A percentile compares a stretch with the other conserved stretches of the same genome.
Conservation (phyloP, 2,329 filamentous ascomycete species). For the Amauroascus niger region DNA sequence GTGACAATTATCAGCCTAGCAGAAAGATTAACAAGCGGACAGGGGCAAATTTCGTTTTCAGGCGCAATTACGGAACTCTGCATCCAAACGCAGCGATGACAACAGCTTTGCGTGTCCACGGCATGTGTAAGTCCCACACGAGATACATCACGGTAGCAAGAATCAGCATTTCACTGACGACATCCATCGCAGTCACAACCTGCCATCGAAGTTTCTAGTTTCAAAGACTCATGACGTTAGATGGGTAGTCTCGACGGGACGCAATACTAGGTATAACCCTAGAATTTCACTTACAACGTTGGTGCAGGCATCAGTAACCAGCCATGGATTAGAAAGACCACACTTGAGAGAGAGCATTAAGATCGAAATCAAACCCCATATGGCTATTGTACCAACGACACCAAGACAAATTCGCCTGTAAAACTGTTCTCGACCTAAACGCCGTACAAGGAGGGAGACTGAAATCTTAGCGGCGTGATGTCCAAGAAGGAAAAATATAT, state of each 20-base stretch:
- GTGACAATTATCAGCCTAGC: conserved; percentile 24
- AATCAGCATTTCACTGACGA: conserved; percentile 28
- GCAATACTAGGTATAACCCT: not conserved
- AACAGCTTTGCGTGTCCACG: conserved; percentile 25
- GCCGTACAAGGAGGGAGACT: conserved; percentile 23
- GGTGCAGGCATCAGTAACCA: conserved; percentile 6
- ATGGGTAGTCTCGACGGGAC: not conserved
- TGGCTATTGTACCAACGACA: conserved; percentile 13
- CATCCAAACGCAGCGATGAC: conserved; percentile 32
- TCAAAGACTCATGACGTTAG: not conserved
- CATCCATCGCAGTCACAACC: conserved; percentile 32
- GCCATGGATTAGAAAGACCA: conserved; percentile 8
- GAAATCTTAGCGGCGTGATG: conserved; percentile 25
- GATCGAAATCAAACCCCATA: conserved; percentile 21
- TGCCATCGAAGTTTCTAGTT: conserved; percentile 26
- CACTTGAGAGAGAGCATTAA: conserved; percentile 19
- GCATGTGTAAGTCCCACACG: conserved; percentile 33
- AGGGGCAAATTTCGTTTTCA: not conserved
- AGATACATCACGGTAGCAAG: conserved; percentile 27
- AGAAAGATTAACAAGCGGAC: not conserved
- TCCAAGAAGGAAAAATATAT: conserved; percentile 22
- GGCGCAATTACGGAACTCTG: conserved; percentile 27
- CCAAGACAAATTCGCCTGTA: not conserved
- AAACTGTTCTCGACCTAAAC: conserved; percentile 19
- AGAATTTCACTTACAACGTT: conserved; percentile 6